Conservation (phyloP, 2,329 filamentous ascomycete genomes). For the Diaporthe batatas region DNA sequence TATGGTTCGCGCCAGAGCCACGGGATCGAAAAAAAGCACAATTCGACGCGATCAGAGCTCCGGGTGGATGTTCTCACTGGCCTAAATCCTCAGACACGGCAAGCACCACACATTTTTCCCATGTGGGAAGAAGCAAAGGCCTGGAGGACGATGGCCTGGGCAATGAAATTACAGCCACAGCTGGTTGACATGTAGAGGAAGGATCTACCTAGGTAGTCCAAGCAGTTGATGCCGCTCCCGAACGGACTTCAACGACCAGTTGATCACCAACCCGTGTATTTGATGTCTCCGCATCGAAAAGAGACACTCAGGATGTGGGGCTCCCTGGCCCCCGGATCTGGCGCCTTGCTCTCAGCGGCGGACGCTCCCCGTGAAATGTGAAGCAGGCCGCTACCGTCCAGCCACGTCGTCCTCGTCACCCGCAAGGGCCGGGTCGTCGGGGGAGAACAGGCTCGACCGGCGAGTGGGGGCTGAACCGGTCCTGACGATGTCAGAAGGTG, state of each 20-base stretch:
- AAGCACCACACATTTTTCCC: background rate
- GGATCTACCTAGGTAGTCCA: too few relatives aligned
- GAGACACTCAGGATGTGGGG: too few relatives aligned
- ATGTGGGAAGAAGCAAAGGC: too few relatives aligned
- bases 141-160: background rate
- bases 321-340: background rate
- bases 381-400: too few relatives aligned
- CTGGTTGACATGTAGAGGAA: background rate
- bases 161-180: background rate
- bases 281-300: background rate
- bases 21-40: background rate
- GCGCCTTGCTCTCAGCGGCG: background rate
- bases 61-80: background rate
- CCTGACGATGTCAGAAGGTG: background rate
- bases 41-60: background rate
- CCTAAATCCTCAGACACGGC: background rate
- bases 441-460: conserved; percentile 9
- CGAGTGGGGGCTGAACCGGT: conserved; percentile 1
- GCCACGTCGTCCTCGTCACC: background rate
- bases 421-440: background rate
- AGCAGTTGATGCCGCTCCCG: background rate
- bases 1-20: background rate
- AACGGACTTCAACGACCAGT: background rate
- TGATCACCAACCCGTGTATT: background rate
- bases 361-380: background rate